A percentile compares a stretch with the other conserved stretches of the same genome.
These are phyloP conservation scores for Epichloe gansuensis DNA, from an alignment of 2,329 filamentous ascomycete species.

Conservation along the genomic window DNA sequence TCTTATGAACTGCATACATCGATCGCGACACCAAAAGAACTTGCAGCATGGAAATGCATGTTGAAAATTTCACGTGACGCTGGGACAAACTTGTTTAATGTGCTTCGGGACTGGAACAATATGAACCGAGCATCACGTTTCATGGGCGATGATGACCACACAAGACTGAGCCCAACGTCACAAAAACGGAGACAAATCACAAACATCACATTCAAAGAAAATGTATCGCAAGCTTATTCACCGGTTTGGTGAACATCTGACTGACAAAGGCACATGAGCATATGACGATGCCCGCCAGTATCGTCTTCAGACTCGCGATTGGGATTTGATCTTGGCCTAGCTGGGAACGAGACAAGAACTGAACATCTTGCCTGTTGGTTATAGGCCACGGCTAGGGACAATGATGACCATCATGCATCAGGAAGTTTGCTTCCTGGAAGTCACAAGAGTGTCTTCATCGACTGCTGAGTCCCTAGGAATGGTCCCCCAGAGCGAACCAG, in stretches of 20 bases:
- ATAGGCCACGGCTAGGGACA: background rate
- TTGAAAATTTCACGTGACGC: background rate
- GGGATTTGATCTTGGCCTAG: background rate
- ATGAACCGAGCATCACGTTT: background rate
- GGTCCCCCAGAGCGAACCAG: background rate
- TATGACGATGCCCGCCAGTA: background rate
- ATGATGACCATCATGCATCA: background rate
- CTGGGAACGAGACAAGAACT: background rate
- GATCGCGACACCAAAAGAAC: background rate
- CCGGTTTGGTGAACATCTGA: background rate
- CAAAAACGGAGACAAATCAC: background rate
- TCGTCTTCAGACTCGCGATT: background rate
- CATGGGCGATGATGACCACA: background rate
- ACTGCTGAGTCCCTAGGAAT: constrained; percentile 1
- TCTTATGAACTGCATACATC: constrained; percentile 1
- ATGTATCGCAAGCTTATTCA: background rate
- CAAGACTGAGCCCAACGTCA: background rate
- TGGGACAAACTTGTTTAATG: background rate
- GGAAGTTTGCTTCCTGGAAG: constrained; percentile 1
- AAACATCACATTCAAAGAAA: background rate
- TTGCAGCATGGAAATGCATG: background rate
- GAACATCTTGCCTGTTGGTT: background rate
- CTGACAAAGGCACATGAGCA: background rate
- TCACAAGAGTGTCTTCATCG: background rate
- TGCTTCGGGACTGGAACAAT: background rate